phyloP scores from a whole-genome alignment of 2,329 filamentous ascomycete genomes.

The Rutstroemia sp. region DNA sequence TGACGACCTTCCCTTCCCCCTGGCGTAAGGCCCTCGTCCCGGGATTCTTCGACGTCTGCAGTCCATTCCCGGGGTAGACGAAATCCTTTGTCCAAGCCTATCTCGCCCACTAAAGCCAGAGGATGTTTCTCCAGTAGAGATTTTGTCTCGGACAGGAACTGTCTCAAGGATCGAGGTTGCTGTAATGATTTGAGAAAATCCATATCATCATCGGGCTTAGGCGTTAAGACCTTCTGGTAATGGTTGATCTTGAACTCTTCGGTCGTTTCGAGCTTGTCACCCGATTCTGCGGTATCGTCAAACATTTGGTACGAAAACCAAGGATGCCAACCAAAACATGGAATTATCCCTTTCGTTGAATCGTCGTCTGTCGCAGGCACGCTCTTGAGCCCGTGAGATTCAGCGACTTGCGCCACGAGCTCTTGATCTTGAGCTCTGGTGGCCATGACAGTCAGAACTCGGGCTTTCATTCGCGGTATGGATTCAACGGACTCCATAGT shows the following conservation, averaged over 20 bases:
- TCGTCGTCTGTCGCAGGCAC: conserved; percentile 23
- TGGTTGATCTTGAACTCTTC: conserved; percentile 43
- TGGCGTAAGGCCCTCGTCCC: conserved; percentile 49
- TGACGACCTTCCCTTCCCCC: conserved; percentile 63
- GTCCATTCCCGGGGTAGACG: conserved; percentile 59
- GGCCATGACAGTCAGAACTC: conserved; percentile 66
- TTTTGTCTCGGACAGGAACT: conserved; percentile 50
- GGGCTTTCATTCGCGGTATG: conserved; percentile 59
- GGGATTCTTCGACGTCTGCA: conserved; percentile 31
- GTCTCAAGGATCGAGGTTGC: conserved; percentile 50
- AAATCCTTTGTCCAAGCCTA: conserved; percentile 72
- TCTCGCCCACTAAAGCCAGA: conserved; percentile 64
- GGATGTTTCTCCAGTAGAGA: conserved; percentile 49
- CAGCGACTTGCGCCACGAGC: conserved; percentile 57
- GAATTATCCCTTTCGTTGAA: conserved; percentile 43
- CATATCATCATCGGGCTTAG: conserved; percentile 41
- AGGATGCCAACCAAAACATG: conserved; percentile 81
- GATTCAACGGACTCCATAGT: conserved; percentile 54
- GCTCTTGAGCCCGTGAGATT: conserved; percentile 41
- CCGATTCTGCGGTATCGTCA: conserved; percentile 40
- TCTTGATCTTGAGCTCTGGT: conserved; percentile 69
- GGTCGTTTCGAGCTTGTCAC: conserved; percentile 2
- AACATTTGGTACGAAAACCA: conserved; percentile 79
- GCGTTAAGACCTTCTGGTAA: conserved; percentile 58
- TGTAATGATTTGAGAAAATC: conserved; percentile 45